These are phyloP conservation scores for Penicillium sp. DNA, from an alignment of 2,329 filamentous ascomycete genomes.

Conservation along the genomic window DNA sequence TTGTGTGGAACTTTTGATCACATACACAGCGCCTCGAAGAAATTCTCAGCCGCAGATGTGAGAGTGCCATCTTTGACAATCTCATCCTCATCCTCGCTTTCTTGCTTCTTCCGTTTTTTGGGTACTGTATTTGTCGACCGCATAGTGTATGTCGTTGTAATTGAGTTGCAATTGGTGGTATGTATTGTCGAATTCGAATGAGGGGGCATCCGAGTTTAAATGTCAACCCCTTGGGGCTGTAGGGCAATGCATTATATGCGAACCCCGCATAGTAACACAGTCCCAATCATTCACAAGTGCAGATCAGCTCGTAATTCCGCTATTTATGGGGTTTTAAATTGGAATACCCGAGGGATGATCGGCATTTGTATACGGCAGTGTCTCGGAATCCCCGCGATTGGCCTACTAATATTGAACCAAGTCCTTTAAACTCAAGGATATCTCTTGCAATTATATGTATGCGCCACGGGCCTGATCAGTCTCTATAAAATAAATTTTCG, in stretches of 20 bases:
- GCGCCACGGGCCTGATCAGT: too few relatives aligned
- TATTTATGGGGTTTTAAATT: not conserved
- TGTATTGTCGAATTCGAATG: too few relatives aligned
- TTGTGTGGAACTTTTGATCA: not conserved
- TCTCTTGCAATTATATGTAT: too few relatives aligned
- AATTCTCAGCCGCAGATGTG: slow-evolving; percentile 18
- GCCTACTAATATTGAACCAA: not conserved
- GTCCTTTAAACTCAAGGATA: too few relatives aligned
- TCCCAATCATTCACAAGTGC: not conserved
- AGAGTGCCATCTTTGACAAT: slow-evolving; percentile 4
- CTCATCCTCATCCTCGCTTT: not conserved
- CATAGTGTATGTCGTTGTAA: not conserved
- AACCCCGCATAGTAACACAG: not conserved
- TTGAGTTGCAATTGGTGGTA: not conserved
- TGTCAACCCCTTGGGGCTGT: not conserved
- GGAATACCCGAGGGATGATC: not conserved
- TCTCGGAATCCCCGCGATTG: slow-evolving; percentile 3
- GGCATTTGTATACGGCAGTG: not conserved
- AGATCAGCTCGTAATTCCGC: not conserved
- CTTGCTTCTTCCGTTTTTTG: not conserved
- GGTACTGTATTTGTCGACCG: not conserved
- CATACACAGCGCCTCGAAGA: slow-evolving; percentile 22
- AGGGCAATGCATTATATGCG: not conserved
- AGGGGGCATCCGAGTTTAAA: not conserved
- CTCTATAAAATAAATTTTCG: too few relatives aligned